Base-by-base conservation (phyloP, 768 basidiomycete genomes). In the Mycena chlorophos region DNA sequence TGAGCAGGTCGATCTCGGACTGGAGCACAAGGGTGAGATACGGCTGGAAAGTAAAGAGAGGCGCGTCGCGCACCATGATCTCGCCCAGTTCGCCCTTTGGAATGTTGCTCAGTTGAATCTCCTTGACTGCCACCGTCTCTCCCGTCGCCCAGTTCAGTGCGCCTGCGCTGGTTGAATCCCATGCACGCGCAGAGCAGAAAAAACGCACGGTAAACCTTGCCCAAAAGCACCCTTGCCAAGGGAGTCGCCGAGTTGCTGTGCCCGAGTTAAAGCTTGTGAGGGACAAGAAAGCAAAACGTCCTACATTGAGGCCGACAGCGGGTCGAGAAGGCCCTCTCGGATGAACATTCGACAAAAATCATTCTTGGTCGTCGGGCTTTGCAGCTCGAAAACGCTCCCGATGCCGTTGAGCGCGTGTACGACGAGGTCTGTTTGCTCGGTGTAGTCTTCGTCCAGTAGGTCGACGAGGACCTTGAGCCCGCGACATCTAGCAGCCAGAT, bases 51-150 rank as follows among this genome's bases (percentile, higher is more conserved):
- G 40, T 49, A 16, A 51, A 49, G 55, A 25, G 12, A 20, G 26
- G 13, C 34, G 51, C 6, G 27, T 48, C 57, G 68, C 80, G 64
- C 66, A 94, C 94, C 96, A 98, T 98, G 68, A 99, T 98, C 74
- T 98, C 95, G 19, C 90, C 88, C 34, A 99, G 82, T 69, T 98
- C 94, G 52, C 86, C 83, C 69, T 93, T 91, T 3, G 95, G 91
- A 56, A 99, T 95, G 70, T 92, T 94, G 70, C 86, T 88, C 58
- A 99, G 74, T 68, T 92, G 89, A 63, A 99, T 96, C 72, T 98
- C 95, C 79, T 99, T 99, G 66, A 99, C 89, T 2, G 97, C 97
- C 38, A 98, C 96, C 2, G 96, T 97, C 76, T 98, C 97, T 23
- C 97, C 97, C 23, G 94, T 98, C 16, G 91, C 89, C 88, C 93